These are phyloP conservation scores for Ceratobasidium sp. DNA, from an alignment of 1,284 basidiomycete species.

Conservation along the genomic window DNA sequence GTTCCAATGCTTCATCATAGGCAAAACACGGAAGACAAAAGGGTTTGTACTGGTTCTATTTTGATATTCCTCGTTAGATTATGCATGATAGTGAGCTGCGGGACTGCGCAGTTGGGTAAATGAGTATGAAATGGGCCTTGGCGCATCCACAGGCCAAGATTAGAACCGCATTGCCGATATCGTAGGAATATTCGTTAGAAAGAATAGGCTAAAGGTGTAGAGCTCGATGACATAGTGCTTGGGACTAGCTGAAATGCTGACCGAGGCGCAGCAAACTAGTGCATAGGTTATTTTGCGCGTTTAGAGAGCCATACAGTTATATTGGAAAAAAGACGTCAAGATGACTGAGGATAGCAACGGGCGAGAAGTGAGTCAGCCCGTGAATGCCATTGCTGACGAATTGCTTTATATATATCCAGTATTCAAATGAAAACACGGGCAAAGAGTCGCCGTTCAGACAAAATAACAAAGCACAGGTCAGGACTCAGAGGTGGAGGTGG, in stretches of 20 bases:
- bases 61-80: slow-evolving; percentile 8
- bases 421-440: background rate
- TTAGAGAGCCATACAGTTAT: background rate
- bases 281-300: background rate
- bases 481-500: no score
- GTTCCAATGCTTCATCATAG: slow-evolving; percentile 6
- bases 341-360: background rate
- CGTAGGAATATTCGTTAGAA: slow-evolving; percentile 5
- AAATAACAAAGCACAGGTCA: background rate
- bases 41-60: background rate
- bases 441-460: background rate
- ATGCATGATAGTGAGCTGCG: slow-evolving; percentile 24
- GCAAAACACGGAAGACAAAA: background rate
- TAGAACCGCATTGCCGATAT: slow-evolving; percentile 4
- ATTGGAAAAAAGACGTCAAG: background rate
- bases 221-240: background rate
- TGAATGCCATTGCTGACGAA: background rate
- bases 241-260: background rate
- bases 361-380: background rate
- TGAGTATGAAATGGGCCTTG: background rate
- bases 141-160: background rate
- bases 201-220: background rate
- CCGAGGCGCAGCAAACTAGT: background rate
- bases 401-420: background rate
- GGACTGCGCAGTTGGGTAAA: slow-evolving; percentile 9